Conservation (phyloP, 1,139 yeast genomes). For the Trichomonascaceae sp. region DNA sequence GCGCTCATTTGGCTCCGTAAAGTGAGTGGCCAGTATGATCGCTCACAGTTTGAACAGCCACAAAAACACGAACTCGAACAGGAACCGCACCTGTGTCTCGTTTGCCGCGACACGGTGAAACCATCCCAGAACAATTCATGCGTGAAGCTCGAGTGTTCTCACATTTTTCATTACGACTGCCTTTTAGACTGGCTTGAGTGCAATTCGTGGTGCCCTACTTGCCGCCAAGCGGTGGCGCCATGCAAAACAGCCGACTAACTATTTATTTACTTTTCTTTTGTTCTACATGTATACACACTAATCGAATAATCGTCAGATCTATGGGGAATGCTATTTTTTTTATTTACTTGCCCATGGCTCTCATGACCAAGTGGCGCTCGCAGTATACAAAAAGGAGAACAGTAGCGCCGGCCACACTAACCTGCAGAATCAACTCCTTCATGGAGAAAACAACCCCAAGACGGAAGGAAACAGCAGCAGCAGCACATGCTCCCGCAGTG, state of each 20-base stretch:
- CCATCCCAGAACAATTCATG: constrained; percentile 4
- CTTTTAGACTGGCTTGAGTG: constrained; percentile 75
- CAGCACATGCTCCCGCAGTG: constrained; percentile 2
- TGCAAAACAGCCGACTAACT: too few relatives aligned
- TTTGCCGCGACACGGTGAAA: constrained; percentile 35
- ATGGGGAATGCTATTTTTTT: too few relatives aligned
- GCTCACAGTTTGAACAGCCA: constrained; percentile 39
- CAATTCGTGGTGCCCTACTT: constrained; percentile 34
- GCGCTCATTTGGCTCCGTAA: constrained; percentile 16
- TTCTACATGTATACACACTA: too few relatives aligned
- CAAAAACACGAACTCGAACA: constrained; percentile 39
- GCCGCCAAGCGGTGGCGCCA: constrained; percentile 9
- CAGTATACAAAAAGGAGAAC: constrained; percentile 4
- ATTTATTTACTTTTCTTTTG: too few relatives aligned
- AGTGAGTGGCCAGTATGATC: constrained; percentile 12
- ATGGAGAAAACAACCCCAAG: constrained; percentile 3
- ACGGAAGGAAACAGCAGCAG: constrained; percentile 5
- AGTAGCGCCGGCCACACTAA: constrained; percentile 3
- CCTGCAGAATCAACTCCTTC: constrained; percentile 3
- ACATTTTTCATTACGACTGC: constrained; percentile 68
- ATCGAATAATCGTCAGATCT: too few relatives aligned
- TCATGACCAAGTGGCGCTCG: constrained; percentile 7
- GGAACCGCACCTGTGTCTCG: constrained; percentile 37
- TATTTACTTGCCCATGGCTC: not conserved
- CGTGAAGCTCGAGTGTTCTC: constrained; percentile 46